Base-by-base conservation (phyloP, 345 rosid species). In the Viola odorata region DNA sequence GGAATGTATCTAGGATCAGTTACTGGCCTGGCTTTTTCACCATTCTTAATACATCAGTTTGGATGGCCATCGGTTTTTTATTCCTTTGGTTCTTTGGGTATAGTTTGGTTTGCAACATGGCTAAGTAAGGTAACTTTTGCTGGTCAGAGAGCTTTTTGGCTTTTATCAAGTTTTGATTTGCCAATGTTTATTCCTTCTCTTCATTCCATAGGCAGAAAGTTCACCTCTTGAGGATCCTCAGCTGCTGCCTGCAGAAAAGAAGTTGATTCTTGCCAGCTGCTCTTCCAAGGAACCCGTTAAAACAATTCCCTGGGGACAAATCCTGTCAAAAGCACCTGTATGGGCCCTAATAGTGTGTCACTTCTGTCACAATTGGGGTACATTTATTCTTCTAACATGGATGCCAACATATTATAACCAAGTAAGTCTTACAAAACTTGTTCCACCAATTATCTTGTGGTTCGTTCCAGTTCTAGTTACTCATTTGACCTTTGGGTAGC, bases 41-140 rank as follows among this genome's bases (percentile, higher is more conserved):
- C 96, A 1, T 81, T 85, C 74, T 74, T 92, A 66, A 92, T 89
- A 63, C 98, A 89, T 80, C 79, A 83, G 9, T 84, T 76, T 74
- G 96, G 96, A 56, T 92, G 96, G 98, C 91, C 98, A 8, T 89
- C 98, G 4, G 96, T 92, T 55, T 92, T 92, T 69, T 89, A 81
- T 76, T 87, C 98, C 61, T 92, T 92, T 36, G 96, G 98, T 59
- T 92, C 98, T 37, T 83, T 89, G 12, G 96, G 98, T 57, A 82
- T 88, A 48, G 83, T 92, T 45, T 92, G 98, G 98, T 57, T 89
- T 60, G 58, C 85, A 44, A 54, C 84, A 17, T 89, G 96, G 98
- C 70, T 89, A 63, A 87, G 68, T 58, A 87, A 89, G 92, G 96
- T 91, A 67, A 70, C 47, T 37, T 50, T 37, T 14, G 12, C 60